These are phyloP conservation scores for Vanrija sp. DNA, from an alignment of 1,284 basidiomycete genomes.

Conservation along the genomic window DNA sequence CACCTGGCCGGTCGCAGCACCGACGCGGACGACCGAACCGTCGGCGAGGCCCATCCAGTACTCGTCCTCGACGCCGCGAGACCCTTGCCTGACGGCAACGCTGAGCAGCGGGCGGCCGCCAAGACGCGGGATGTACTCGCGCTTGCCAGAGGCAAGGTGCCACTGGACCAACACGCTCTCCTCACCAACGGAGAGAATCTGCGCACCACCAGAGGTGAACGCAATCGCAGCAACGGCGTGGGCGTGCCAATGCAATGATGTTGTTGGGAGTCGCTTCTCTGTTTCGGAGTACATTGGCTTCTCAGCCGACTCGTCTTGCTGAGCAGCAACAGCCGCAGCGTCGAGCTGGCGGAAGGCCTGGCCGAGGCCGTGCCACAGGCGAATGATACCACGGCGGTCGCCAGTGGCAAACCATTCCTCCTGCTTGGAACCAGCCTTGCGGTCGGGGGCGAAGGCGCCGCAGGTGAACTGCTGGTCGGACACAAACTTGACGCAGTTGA, in stretches of 20 bases:
- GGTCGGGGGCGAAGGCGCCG: slow-evolving; percentile 76
- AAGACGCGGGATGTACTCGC: slow-evolving; percentile 87
- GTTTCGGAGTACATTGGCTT: slow-evolving; percentile 18
- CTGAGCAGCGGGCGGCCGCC: slow-evolving; percentile 70
- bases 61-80: slow-evolving; percentile 65
- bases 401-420: slow-evolving; percentile 95
- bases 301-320: slow-evolving; percentile 8
- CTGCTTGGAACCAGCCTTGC: slow-evolving; percentile 19
- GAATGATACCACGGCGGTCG: slow-evolving; percentile 76
- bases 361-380: slow-evolving; percentile 87
- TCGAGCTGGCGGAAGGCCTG: slow-evolving; percentile 51
- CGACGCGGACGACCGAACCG: slow-evolving; percentile 75
- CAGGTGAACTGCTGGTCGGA: slow-evolving; percentile 62
- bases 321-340: slow-evolving; percentile 13
- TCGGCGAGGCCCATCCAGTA: slow-evolving; percentile 80
- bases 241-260: slow-evolving; percentile 93
- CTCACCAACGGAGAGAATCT: slow-evolving; percentile 90
- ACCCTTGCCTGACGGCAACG: slow-evolving; percentile 61
- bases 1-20: slow-evolving; percentile 67
- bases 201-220: slow-evolving; percentile 87
- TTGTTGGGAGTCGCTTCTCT: slow-evolving; percentile 59
- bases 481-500: slow-evolving; percentile 73
- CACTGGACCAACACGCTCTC: slow-evolving; percentile 94
- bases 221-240: slow-evolving; percentile 86
- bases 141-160: slow-evolving; percentile 80